Evolutionary conservation across 176 grass and related monocot species (phyloP).

Genomic region (Poa annua): DNA sequence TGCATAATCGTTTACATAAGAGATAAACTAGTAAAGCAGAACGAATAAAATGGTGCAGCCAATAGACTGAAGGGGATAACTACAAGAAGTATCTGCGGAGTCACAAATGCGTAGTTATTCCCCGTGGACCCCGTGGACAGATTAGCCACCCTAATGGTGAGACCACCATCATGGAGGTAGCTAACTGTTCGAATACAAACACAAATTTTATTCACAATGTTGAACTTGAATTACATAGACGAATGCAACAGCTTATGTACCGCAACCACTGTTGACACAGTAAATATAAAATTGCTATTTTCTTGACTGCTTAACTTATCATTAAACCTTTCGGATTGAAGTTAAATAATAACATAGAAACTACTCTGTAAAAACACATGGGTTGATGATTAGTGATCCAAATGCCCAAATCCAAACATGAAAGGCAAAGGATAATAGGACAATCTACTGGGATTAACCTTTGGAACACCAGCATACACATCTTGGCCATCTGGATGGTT

Average conservation of each 20-base stretch:
- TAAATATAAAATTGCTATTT: neutral
- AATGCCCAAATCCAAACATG: neutral
- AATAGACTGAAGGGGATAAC: neutral
- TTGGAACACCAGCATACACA: conserved; percentile 83
- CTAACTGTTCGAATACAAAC: neutral
- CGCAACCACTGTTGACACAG: neutral
- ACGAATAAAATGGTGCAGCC: neutral
- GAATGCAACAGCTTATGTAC: neutral
- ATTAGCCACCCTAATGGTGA: neutral
- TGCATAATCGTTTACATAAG: neutral
- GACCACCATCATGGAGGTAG: neutral
- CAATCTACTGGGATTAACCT: conserved; percentile 47
- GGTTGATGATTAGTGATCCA: neutral
- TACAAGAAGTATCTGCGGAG: neutral
- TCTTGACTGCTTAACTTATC: neutral
- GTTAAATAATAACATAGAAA: neutral
- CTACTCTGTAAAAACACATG: neutral
- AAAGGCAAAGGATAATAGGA: conserved; percentile 36
- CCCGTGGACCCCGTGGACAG: neutral
- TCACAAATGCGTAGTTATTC: neutral
- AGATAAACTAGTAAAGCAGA: neutral
- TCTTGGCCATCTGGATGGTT: conserved; percentile 77
- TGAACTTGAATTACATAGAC: neutral
- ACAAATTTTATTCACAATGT: neutral
- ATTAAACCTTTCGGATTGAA: neutral